These are phyloP conservation scores for Spencermartinsiella europaea DNA, from an alignment of 805 yeast species.

Conservation along the genomic window DNA sequence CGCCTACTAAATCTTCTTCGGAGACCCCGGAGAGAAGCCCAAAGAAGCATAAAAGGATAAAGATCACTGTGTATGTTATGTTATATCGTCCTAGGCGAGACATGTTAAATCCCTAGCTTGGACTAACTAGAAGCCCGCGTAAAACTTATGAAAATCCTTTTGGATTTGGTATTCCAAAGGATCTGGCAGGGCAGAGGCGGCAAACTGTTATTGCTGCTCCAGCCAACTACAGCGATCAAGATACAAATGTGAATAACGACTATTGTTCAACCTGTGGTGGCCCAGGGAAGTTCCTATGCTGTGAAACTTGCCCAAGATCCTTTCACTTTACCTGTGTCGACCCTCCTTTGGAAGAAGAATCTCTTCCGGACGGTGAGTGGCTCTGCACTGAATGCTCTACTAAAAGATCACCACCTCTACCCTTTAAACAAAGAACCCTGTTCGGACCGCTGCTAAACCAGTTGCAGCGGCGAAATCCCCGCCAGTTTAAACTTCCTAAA, in stretches of 20 bases:
- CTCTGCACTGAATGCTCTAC: constrained; percentile 70
- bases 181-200: constrained; percentile 33
- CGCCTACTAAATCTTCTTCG: background rate
- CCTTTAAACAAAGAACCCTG: constrained; percentile 33
- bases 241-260: constrained; percentile 59
- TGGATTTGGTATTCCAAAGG: constrained; percentile 36
- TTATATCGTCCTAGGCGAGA: too few relatives aligned
- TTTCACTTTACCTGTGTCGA: constrained; percentile 89
- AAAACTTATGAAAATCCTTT: constrained; percentile 37
- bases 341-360: constrained; percentile 76
- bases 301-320: constrained; percentile 88
- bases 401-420: constrained; percentile 36
- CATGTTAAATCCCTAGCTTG: too few relatives aligned
- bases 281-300: constrained; percentile 83
- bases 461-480: constrained; percentile 56
- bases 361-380: constrained; percentile 87
- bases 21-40: background rate
- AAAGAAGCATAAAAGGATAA: background rate
- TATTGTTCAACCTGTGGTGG: constrained; percentile 89
- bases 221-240: background rate
- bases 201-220: constrained; percentile 8
- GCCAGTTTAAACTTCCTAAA: constrained; percentile 62
- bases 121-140: constrained; percentile 14
- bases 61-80: background rate
- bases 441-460: constrained; percentile 57